These are phyloP conservation scores for Suillus americanus DNA, from an alignment of 768 basidiomycete genomes.

Conservation along the genomic window DNA sequence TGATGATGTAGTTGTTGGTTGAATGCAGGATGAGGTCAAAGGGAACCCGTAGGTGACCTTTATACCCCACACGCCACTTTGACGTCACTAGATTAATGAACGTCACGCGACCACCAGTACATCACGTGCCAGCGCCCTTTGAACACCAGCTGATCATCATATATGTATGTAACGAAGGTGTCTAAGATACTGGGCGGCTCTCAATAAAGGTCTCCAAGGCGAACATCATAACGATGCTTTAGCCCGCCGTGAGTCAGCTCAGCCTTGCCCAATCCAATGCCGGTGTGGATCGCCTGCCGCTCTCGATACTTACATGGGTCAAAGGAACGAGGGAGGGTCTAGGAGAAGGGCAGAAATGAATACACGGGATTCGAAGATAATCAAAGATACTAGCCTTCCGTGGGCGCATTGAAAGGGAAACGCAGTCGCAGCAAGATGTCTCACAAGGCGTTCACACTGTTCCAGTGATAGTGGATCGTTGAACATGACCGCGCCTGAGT, in stretches of 20 bases:
- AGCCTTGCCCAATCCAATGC: conserved; percentile 26
- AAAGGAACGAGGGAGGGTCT: conserved; percentile 61
- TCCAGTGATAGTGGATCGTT: conserved; percentile 70
- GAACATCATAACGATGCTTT: not conserved
- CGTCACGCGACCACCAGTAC: conserved; percentile 28
- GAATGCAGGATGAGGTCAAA: not conserved
- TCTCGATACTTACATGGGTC: conserved; percentile 26
- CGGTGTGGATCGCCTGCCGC: conserved; percentile 12
- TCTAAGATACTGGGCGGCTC: not conserved
- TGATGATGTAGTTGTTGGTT: conserved; percentile 2
- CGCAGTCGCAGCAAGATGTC: conserved; percentile 63
- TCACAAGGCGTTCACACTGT: conserved; percentile 72
- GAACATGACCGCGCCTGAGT: conserved; percentile 93
- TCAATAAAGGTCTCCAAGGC: not conserved
- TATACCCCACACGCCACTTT: conserved; percentile 10
- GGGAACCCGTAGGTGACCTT: not conserved
- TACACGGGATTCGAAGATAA: not conserved
- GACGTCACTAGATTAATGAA: conserved; percentile 5
- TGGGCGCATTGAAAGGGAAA: conserved; percentile 98
- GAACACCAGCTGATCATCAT: not conserved
- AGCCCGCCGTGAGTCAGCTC: not conserved
- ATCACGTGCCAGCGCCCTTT: conserved; percentile 1
- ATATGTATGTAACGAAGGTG: conserved; percentile 8
- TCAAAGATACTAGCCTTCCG: conserved; percentile 58
- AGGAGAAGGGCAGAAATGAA: conserved; percentile 5